Evolutionary conservation across 2,329 filamentous ascomycete species (phyloP).

Genomic region (Penicillium sp.): DNA sequence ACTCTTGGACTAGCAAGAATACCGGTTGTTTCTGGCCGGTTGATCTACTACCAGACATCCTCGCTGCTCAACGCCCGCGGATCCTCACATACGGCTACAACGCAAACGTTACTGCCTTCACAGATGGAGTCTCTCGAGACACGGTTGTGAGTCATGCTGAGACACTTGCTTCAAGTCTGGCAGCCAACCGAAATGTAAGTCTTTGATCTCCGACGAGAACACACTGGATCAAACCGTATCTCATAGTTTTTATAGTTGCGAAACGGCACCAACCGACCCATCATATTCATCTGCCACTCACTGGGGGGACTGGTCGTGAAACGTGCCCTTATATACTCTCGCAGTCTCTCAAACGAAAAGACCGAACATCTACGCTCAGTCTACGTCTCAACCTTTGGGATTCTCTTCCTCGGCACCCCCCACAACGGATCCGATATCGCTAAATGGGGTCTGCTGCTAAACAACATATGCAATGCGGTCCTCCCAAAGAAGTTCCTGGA

Average conservation of each 20-base stretch:
- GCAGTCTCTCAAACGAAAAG: conserved; percentile 60
- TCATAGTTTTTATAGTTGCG: conserved; percentile 32
- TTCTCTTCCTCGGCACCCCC: conserved; percentile 76
- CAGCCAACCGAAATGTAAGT: conserved; percentile 60
- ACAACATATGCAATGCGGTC: conserved; percentile 66
- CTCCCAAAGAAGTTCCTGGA: conserved; percentile 68
- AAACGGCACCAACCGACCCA: conserved; percentile 61
- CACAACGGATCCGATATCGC: conserved; percentile 70
- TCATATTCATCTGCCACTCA: conserved; percentile 76
- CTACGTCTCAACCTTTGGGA: conserved; percentile 72
- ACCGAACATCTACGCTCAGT: conserved; percentile 68
- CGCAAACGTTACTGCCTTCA: conserved; percentile 60
- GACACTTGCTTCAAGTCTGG: conserved; percentile 64
- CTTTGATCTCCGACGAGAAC: neutral
- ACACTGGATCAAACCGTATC: neutral
- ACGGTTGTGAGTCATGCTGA: conserved; percentile 73
- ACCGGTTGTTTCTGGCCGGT: conserved; percentile 66
- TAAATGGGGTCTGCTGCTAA: conserved; percentile 66
- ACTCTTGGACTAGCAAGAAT: conserved; percentile 60
- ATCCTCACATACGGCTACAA: conserved; percentile 75
- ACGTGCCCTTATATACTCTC: conserved; percentile 67
- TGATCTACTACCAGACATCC: conserved; percentile 64
- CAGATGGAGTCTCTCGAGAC: conserved; percentile 59
- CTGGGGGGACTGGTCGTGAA: conserved; percentile 74
- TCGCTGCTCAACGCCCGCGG: conserved; percentile 61